Evolutionary conservation across 2,329 filamentous ascomycete genomes (phyloP).

Genomic region (Alternaria sp.): DNA sequence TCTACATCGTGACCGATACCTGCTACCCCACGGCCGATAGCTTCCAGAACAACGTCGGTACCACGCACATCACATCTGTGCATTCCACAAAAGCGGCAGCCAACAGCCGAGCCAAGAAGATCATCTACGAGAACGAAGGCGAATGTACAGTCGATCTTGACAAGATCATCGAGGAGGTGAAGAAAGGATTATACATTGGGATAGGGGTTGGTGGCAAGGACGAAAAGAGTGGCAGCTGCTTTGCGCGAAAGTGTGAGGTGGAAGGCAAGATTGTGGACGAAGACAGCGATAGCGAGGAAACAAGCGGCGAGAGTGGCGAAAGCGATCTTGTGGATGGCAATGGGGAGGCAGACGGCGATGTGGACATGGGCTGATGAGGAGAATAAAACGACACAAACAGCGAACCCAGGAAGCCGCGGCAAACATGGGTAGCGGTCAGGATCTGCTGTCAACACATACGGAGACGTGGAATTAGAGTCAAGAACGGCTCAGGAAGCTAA

Average conservation of each 20-base stretch:
- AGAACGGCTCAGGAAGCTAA: neutral
- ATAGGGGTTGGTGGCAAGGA: constrained; percentile 27
- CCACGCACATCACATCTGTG: constrained; percentile 24
- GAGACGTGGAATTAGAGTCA: neutral
- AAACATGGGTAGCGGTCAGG: neutral
- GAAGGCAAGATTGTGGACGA: constrained; percentile 32
- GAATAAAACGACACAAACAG: neutral
- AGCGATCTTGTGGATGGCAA: constrained; percentile 9
- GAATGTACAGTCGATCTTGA: constrained; percentile 27
- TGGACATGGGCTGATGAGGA: constrained; percentile 14
- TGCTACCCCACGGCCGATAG: constrained; percentile 22
- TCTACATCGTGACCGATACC: constrained; percentile 33
- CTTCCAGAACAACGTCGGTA: constrained; percentile 25
- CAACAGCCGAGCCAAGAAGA: constrained; percentile 30
- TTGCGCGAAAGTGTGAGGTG: constrained; percentile 32
- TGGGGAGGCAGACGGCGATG: constrained; percentile 1
- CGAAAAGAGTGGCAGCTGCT: constrained; percentile 16
- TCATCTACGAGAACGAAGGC: constrained; percentile 26
- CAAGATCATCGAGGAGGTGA: constrained; percentile 32
- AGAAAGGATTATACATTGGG: constrained; percentile 27
- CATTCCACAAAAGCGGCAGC: constrained; percentile 25
- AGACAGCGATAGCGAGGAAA: constrained; percentile 22
- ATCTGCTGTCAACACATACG: neutral
- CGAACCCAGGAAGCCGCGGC: neutral
- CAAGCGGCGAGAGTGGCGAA: constrained; percentile 2